Conservation (phyloP, 176 grass and related monocot species). For the bread wheat (Triticum aestivum) region DNA sequence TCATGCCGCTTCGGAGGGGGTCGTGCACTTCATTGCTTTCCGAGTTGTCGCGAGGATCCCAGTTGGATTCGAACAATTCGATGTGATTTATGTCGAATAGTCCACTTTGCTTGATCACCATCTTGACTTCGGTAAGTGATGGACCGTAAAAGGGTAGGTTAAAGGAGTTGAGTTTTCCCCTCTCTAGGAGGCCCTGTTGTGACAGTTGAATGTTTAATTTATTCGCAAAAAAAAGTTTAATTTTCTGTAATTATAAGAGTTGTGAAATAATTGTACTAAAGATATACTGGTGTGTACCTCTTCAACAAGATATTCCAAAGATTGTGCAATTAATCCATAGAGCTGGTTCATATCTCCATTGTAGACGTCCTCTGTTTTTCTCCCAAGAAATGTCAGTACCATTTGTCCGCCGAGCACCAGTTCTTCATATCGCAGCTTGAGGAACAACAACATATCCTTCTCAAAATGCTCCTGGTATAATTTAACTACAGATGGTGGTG, state of each 20-base stretch:
- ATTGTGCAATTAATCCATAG: slow-evolving; percentile 10
- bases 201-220: not conserved
- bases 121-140: slow-evolving; percentile 32
- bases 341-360: not conserved
- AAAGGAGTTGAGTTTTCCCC: slow-evolving; percentile 38
- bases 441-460: slow-evolving; percentile 23
- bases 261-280: not conserved
- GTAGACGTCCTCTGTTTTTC: slow-evolving; percentile 15
- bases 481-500: slow-evolving; percentile 12
- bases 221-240: not conserved
- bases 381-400: slow-evolving; percentile 34
- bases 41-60: slow-evolving; percentile 31
- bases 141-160: slow-evolving; percentile 40
- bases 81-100: slow-evolving; percentile 30
- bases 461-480: slow-evolving; percentile 39
- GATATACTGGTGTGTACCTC: not conserved
- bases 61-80: slow-evolving; percentile 31
- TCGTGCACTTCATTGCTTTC: not conserved
- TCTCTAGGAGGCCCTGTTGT: slow-evolving; percentile 31
- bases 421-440: slow-evolving; percentile 28
- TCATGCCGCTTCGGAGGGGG: not conserved
- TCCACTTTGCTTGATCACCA: not conserved
- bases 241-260: not conserved
- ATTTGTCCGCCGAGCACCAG: slow-evolving; percentile 25
- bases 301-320: not conserved